Conservation (phyloP, 345 rosid genomes). For the Barbarea vulgaris region DNA sequence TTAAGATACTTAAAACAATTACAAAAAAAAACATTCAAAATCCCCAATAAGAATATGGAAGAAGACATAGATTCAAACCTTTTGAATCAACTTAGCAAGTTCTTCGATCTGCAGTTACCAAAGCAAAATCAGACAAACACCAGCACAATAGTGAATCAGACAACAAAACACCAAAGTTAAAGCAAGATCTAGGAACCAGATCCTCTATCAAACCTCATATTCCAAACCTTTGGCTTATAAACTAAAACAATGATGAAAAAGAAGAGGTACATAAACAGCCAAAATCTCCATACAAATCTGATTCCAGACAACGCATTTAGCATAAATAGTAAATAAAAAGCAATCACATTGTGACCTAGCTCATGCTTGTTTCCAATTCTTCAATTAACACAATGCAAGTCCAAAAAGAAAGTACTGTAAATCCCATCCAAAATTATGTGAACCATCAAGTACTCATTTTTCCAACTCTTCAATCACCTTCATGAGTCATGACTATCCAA, state of each 20-base stretch:
- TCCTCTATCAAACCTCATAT: not conserved
- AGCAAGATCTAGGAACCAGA: conserved; percentile 5
- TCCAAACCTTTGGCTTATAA: not conserved
- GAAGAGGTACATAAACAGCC: not conserved
- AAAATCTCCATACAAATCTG: conserved; percentile 2
- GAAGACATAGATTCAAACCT: conserved; percentile 44
- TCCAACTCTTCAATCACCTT: conserved; percentile 12
- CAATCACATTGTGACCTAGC: not conserved
- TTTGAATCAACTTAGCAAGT: conserved; percentile 56
- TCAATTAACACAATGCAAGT: conserved; percentile 29
- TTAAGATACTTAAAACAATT: conserved; percentile 29
- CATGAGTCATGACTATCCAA: not conserved
- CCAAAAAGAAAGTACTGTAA: not conserved
- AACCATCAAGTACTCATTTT: not conserved
- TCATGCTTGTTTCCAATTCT: conserved; percentile 4
- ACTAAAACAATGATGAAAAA: conserved; percentile 9
- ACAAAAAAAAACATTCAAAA: not conserved
- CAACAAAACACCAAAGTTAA: conserved; percentile 7
- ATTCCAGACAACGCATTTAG: not conserved
- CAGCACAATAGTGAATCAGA: conserved; percentile 3
- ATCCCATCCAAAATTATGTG: not conserved
- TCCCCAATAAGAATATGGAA: not conserved
- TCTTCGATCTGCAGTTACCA: conserved; percentile 55
- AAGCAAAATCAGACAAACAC: conserved; percentile 27
- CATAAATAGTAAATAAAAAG: not conserved